phyloP scores from a whole-genome alignment of 768 basidiomycete species.

The Tulasnella sp. region DNA sequence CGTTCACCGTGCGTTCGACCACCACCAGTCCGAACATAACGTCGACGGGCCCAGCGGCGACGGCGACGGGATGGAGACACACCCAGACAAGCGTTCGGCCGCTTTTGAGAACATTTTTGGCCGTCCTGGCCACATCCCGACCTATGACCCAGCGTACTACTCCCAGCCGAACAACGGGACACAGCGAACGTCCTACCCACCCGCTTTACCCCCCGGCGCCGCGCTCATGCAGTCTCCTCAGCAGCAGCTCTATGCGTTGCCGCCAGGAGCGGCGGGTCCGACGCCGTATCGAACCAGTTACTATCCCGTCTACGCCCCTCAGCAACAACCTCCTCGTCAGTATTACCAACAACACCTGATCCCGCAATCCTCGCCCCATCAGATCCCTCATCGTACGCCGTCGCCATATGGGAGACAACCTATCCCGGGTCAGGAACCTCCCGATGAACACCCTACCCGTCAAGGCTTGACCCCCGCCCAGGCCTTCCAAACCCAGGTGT shows the following conservation, averaged over 20 bases:
- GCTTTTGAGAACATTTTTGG: conserved; percentile 15
- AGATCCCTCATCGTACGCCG: background rate
- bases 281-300: background rate
- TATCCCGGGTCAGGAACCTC: background rate
- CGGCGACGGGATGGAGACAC: background rate
- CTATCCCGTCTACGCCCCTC: background rate
- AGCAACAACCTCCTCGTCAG: background rate
- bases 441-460: conserved; percentile 2
- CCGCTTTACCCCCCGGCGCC: background rate
- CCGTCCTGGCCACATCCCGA: background rate
- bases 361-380: background rate
- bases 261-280: conserved; percentile 7
- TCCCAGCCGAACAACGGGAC: background rate
- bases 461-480: conserved; percentile 59
- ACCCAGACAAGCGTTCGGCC: conserved; percentile 13
- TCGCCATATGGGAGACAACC: background rate
- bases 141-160: conserved; percentile 8
- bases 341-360: background rate
- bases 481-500: conserved; percentile 65
- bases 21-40: too few relatives aligned
- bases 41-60: too few relatives aligned
- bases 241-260: conserved; percentile 1
- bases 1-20: too few relatives aligned
- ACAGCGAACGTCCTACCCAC: conserved; percentile 9
- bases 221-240: background rate